Evolutionary conservation across 768 basidiomycete genomes (phyloP).

Genomic region (Lactifluus subvellereus): DNA sequence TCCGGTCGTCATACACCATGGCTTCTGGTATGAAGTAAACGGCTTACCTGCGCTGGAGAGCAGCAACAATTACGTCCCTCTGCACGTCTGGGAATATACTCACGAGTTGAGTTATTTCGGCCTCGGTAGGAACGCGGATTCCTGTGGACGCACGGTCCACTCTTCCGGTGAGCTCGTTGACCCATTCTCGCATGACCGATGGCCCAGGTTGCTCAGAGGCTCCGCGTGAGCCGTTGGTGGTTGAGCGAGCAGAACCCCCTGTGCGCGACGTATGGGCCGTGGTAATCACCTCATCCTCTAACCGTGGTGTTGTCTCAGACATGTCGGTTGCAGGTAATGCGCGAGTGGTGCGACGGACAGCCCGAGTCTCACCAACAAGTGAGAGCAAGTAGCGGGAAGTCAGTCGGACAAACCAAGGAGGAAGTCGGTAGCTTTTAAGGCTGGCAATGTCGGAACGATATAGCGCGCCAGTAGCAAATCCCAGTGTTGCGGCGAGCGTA

Average conservation of each 20-base stretch:
- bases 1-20: slow-evolving; percentile 9
- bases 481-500: slow-evolving; percentile 52
- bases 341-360: slow-evolving; percentile 48
- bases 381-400: slow-evolving; percentile 56
- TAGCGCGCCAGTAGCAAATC: slow-evolving; percentile 63
- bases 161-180: slow-evolving; percentile 70
- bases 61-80: slow-evolving; percentile 65
- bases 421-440: slow-evolving; percentile 74
- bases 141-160: slow-evolving; percentile 47
- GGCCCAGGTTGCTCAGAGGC: slow-evolving; percentile 12
- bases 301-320: slow-evolving; percentile 23
- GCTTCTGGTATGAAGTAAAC: slow-evolving; percentile 13
- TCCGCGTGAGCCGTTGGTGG: slow-evolving; percentile 12
- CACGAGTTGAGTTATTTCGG: slow-evolving; percentile 68
- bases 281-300: slow-evolving; percentile 57
- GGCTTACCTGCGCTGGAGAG: slow-evolving; percentile 75
- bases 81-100: slow-evolving; percentile 81
- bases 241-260: slow-evolving; percentile 13
- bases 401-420: slow-evolving; percentile 51
- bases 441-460: slow-evolving; percentile 81
- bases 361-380: slow-evolving; percentile 59
- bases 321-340: slow-evolving; percentile 9
- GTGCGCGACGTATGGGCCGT: slow-evolving; percentile 44
- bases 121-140: slow-evolving; percentile 64
- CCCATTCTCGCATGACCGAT: slow-evolving; percentile 72